Percentiles rank a stretch among this genome's conserved stretches.
Evolutionary conservation across 2,329 filamentous ascomycete genomes (phyloP).

Genomic region (Aspergillus aculeatus): DNA sequence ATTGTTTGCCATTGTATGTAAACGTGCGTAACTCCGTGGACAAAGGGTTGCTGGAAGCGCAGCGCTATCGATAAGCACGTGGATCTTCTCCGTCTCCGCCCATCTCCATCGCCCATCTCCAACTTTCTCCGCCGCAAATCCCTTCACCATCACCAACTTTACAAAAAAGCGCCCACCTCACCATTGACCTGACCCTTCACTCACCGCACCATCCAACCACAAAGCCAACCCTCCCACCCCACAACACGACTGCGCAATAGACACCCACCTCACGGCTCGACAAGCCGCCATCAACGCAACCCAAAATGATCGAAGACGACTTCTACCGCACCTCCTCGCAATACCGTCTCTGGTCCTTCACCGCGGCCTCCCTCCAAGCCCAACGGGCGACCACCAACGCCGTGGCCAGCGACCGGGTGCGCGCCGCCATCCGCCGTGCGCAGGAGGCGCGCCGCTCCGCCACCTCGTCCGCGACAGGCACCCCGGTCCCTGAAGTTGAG

Average conservation of each 20-base stretch:
- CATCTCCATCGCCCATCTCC: conserved; percentile 3
- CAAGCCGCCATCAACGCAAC: background rate
- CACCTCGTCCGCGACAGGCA: conserved; percentile 33
- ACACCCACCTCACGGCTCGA: too few species aligned
- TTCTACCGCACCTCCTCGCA: conserved; percentile 88
- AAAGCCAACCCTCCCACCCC: background rate
- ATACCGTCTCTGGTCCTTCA: conserved; percentile 90
- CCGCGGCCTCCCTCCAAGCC: conserved; percentile 66
- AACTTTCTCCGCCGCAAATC: conserved; percentile 7
- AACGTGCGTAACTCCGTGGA: too few species aligned
- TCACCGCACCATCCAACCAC: background rate
- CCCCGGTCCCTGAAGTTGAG: conserved; percentile 30
- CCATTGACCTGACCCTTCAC: background rate
- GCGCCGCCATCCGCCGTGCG: conserved; percentile 55
- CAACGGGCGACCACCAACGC: conserved; percentile 77
- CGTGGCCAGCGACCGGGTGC: conserved; percentile 68
- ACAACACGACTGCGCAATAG: background rate
- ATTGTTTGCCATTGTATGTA: too few species aligned
- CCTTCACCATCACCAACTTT: background rate
- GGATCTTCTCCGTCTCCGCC: conserved; percentile 5
- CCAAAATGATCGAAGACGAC: conserved; percentile 80
- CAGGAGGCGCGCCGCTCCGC: conserved; percentile 36
- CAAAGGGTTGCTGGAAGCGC: background rate
- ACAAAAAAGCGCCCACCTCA: too few species aligned
- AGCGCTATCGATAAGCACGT: conserved; percentile 25